phyloP scores from a whole-genome alignment of 805 yeast species.

The Lipomyces lipofer region DNA sequence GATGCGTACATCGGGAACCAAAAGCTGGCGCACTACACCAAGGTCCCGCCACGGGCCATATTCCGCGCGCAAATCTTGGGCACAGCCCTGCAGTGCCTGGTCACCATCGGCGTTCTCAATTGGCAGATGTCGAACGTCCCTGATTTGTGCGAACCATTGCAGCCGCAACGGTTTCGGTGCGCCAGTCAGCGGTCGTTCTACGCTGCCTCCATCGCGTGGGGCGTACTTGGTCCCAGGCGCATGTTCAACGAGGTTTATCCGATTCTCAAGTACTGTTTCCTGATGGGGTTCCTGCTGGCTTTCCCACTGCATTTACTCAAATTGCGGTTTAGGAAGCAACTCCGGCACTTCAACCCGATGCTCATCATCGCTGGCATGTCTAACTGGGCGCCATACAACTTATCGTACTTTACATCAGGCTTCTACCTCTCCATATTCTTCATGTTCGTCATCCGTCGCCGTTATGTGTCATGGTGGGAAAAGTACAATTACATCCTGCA shows the following conservation, averaged over 20 bases:
- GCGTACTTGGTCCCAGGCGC: conserved; percentile 61
- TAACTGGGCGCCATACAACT: conserved; percentile 18
- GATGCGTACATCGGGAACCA: conserved; percentile 54
- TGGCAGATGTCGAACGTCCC: conserved; percentile 42
- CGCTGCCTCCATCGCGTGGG: conserved; percentile 65
- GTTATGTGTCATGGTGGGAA: conserved; percentile 69
- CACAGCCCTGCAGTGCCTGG: conserved; percentile 52
- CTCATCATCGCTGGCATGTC: conserved; percentile 1
- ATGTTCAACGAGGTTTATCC: conserved; percentile 59
- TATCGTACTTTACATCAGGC: conserved; percentile 12
- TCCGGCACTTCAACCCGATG: conserved; percentile 2
- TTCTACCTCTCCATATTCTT: conserved; percentile 48
- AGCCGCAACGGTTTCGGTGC: conserved; percentile 51
- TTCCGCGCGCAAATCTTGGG: conserved; percentile 55
- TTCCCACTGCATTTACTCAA: conserved; percentile 15
- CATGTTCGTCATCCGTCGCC: conserved; percentile 56
- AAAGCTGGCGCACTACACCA: conserved; percentile 59
- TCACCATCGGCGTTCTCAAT: conserved; percentile 49
- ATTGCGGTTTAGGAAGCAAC: conserved; percentile 1
- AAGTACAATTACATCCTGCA: conserved; percentile 67
- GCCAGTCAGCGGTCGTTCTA: conserved; percentile 50
- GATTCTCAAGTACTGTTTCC: conserved; percentile 57
- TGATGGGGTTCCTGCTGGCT: conserved; percentile 52
- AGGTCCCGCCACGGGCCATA: conserved; percentile 51
- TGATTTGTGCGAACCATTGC: conserved; percentile 36